Evolutionary conservation across 192 early-diverging fungal species (phyloP), one percentile per base, ranked within the genome.

Genomic region (Cladochytrium replicatum): DNA sequence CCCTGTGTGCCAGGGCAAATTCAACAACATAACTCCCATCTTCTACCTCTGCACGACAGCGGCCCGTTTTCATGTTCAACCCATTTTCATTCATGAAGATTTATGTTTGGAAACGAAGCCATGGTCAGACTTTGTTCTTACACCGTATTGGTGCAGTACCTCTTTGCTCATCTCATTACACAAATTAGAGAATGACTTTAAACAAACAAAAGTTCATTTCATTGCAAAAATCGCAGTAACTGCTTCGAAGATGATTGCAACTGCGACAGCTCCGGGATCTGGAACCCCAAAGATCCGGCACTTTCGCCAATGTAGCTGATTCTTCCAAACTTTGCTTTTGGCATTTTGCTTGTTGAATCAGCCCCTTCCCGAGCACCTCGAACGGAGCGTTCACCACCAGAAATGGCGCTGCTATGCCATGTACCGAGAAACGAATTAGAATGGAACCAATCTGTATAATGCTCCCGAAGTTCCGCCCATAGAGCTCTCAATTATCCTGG

Each of bases 401-500:
- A 5, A 6, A 13, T 22, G 6, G 46, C 23, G 42, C 17, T 57
- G 30, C 25, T 24, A 60, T 15, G 4, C 41, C 6, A 6, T 61
- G 63, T 2, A 32, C 19, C 25, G 66, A 47, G 15, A 48, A 41
- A 44, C 66, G 61, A 8, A 66, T 26, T 42, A 66, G 31, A 7
- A 62, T 66, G n/a, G 61, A 67, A 84, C 83, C 27, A 79, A 66
- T 55, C 87, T 89, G 60, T 85, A 85, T 41, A 91, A 70, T 29
- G 78, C 83, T 13, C 84, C 86, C 0, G 77, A 79, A 1, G 83
- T 87, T 9, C 88, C 88, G 1, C 87, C 87, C 80, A 86, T 88
- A 3, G 68, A 60, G 15, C 70, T 68, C 43, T 90, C 88, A 17
- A 90, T 63, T 15, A 84, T 56, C 15, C 70, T 68, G 24, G 81